Evolutionary conservation across 352 stramenopile species (phyloP).

Genomic region (Phytophthora citricola): DNA sequence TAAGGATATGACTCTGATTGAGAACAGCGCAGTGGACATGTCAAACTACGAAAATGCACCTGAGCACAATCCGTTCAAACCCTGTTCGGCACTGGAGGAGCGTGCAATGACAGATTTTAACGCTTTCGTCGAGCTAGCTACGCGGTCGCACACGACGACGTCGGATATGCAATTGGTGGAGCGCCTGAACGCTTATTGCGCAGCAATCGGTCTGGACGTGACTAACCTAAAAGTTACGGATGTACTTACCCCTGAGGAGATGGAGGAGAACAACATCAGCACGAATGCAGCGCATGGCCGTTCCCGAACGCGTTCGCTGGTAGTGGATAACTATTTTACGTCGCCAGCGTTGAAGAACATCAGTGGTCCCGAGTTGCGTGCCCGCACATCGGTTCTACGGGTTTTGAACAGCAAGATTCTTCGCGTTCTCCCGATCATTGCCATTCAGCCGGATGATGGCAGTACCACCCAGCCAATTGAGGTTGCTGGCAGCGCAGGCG

Average conservation of each 20-base stretch:
- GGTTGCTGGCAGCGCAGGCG: slow-evolving; percentile 30
- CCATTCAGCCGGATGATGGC: slow-evolving; percentile 67
- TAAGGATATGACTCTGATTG: slow-evolving; percentile 89
- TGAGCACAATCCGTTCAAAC: slow-evolving; percentile 49
- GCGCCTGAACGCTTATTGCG: slow-evolving; percentile 83
- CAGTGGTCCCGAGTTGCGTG: slow-evolving; percentile 82
- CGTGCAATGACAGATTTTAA: slow-evolving; percentile 54
- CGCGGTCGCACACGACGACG: slow-evolving; percentile 53
- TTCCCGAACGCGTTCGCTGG: slow-evolving; percentile 49
- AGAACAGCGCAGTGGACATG: slow-evolving; percentile 78
- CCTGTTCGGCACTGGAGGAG: slow-evolving; percentile 57
- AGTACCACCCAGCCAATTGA: slow-evolving; percentile 56
- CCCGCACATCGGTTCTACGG: slow-evolving; percentile 91
- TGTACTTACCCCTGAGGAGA: slow-evolving; percentile 54
- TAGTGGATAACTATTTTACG: slow-evolving; percentile 79
- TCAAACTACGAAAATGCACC: slow-evolving; percentile 46
- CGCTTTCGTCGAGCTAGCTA: slow-evolving; percentile 74
- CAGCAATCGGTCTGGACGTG: slow-evolving; percentile 80
- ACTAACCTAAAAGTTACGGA: slow-evolving; percentile 79
- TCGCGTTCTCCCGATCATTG: slow-evolving; percentile 85
- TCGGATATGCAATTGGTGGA: slow-evolving; percentile 90
- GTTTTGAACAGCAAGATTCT: slow-evolving; percentile 93
- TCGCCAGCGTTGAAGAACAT: slow-evolving; percentile 68
- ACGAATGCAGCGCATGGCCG: slow-evolving; percentile 16
- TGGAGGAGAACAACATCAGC: slow-evolving; percentile 16